Evolutionary conservation across 2,329 filamentous ascomycete genomes (phyloP).

Genomic region (Verticillium nubilum): DNA sequence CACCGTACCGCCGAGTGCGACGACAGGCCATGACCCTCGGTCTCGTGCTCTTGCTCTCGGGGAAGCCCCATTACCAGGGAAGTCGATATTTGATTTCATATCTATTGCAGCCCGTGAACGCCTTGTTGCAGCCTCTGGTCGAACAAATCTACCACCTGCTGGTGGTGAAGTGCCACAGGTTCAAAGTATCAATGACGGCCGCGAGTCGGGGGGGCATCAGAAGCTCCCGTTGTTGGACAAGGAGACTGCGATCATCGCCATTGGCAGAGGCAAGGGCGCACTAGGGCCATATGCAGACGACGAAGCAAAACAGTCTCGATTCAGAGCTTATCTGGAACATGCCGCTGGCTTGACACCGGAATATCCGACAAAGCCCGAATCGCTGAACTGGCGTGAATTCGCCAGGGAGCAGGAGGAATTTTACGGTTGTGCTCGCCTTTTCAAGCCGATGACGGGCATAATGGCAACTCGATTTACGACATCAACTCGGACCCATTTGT

Average conservation of each 20-base stretch:
- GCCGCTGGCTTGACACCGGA: constrained; percentile 57
- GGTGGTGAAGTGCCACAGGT: constrained; percentile 67
- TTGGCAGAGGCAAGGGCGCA: constrained; percentile 58
- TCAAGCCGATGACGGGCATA: constrained; percentile 83
- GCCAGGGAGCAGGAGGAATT: constrained; percentile 76
- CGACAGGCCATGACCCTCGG: constrained; percentile 63
- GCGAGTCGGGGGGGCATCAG: constrained; percentile 38
- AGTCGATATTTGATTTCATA: constrained; percentile 94
- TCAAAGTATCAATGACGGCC: neutral
- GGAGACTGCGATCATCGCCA: constrained; percentile 61
- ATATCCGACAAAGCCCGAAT: constrained; percentile 43
- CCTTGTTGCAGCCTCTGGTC: constrained; percentile 71
- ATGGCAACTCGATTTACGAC: constrained; percentile 95
- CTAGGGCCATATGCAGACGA: constrained; percentile 82
- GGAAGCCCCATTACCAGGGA: constrained; percentile 73
- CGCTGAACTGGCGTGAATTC: constrained; percentile 64
- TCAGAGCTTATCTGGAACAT: constrained; percentile 74
- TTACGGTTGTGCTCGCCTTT: constrained; percentile 59
- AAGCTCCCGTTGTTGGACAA: constrained; percentile 61
- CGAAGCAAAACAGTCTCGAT: constrained; percentile 71
- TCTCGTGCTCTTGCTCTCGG: constrained; percentile 68
- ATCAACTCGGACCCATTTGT: constrained; percentile 14
- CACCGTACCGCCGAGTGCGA: constrained; percentile 62
- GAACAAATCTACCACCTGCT: constrained; percentile 69
- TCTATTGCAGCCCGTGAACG: constrained; percentile 71